phyloP scores from a whole-genome alignment of 495 filamentous ascomycete genomes.

The Aspergillus affinis region DNA sequence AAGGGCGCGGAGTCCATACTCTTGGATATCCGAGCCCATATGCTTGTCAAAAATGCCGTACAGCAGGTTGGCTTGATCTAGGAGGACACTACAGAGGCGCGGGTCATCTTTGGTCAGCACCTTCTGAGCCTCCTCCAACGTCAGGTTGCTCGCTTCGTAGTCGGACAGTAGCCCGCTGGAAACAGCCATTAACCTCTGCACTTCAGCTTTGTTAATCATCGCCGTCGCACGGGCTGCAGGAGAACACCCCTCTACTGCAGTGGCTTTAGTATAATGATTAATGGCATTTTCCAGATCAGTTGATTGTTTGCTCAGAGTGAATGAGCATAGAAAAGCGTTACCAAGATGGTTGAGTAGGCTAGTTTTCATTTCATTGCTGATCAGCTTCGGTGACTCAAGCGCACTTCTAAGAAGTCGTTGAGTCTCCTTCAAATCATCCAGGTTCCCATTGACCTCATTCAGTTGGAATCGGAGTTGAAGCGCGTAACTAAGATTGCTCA shows the following conservation, averaged over 20 bases:
- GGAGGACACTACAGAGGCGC: neutral
- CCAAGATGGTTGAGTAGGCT: neutral
- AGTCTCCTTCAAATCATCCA: conserved; percentile 7
- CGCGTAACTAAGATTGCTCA: neutral
- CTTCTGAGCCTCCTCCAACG: neutral
- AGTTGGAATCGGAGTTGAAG: conserved; percentile 4
- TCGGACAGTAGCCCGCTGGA: neutral
- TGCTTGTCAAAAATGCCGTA: neutral
- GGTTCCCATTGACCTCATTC: neutral
- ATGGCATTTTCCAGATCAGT: conserved; percentile 5
- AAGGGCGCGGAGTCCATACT: conserved; percentile 2
- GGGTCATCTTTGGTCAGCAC: conserved; percentile 2
- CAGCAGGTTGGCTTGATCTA: conserved; percentile 1
- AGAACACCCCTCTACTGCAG: neutral
- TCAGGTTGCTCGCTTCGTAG: neutral
- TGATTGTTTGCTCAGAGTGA: neutral
- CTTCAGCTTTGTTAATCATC: conserved; percentile 1
- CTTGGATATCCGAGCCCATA: neutral
- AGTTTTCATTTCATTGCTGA: conserved; percentile 1
- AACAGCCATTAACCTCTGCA: neutral
- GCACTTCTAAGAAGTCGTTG: neutral
- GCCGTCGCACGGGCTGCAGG: neutral
- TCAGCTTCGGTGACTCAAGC: neutral
- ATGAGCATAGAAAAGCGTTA: neutral
- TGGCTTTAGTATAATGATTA: neutral